Evolutionary conservation across 78 protist species (phyloP).

Genomic region (Salpingoeca rosetta): DNA sequence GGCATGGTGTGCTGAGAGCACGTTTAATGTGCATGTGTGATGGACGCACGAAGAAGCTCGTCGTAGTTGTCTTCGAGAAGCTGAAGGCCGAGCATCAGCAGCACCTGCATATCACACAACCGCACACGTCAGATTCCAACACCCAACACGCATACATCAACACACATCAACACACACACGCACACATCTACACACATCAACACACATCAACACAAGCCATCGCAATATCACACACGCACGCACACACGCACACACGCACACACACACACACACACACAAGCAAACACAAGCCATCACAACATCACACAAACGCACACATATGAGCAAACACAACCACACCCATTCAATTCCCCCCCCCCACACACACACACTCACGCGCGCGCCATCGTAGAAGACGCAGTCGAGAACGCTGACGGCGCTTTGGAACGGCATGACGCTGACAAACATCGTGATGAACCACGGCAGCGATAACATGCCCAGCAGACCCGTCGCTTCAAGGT

Average conservation of each 20-base stretch:
- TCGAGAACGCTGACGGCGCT: constrained; percentile 44
- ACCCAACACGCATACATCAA: no score
- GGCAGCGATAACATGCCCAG: constrained; percentile 19
- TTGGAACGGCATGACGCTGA: constrained; percentile 40
- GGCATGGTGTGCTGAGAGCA: neutral
- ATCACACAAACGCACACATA: neutral
- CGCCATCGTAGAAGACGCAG: constrained; percentile 51
- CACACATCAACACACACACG: no score
- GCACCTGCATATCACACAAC: no score
- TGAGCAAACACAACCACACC: neutral
- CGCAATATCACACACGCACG: no score
- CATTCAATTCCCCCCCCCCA: no score
- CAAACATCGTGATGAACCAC: constrained; percentile 62
- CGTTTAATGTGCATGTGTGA: neutral
- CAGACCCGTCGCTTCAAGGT: constrained; percentile 38
- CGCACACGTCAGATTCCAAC: neutral
- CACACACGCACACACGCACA: neutral
- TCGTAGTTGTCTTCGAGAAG: neutral
- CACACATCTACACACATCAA: no score
- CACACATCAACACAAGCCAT: no score
- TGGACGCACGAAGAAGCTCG: neutral
- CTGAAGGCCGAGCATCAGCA: constrained; percentile 4
- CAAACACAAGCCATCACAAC: no score
- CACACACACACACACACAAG: no score
- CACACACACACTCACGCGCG: no score